phyloP scores from a whole-genome alignment of 306 rosid species.

The Ormosia semicastrata region DNA sequence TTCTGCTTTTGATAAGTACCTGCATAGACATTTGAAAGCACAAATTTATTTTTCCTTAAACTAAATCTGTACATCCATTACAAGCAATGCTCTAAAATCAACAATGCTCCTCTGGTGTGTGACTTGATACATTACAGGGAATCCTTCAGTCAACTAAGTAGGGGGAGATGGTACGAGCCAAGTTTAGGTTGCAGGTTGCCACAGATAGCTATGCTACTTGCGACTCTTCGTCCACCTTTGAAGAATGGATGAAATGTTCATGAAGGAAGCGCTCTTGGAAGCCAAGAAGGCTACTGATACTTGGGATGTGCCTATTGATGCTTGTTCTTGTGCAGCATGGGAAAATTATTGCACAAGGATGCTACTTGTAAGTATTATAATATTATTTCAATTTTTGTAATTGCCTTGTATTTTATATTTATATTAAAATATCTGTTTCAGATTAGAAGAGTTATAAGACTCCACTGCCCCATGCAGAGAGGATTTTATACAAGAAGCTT shows the following conservation, averaged over 20 bases:
- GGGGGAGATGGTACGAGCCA: slow-evolving; percentile 96
- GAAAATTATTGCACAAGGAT: too few relatives aligned
- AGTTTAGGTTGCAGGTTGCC: slow-evolving; percentile 65
- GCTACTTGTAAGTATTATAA: too few relatives aligned
- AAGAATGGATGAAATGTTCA: background rate
- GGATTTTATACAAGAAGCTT: too few relatives aligned
- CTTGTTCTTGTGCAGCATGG: too few relatives aligned
- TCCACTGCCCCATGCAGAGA: too few relatives aligned
- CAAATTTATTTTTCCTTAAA: background rate
- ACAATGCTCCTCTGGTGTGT: background rate
- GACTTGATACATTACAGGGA: slow-evolving; percentile 50
- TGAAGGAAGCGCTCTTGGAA: too few relatives aligned
- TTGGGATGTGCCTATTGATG: too few relatives aligned
- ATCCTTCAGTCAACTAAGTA: slow-evolving; percentile 86
- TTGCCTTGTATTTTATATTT: too few relatives aligned
- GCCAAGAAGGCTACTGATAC: too few relatives aligned
- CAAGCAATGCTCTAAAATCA: background rate
- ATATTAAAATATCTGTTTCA: too few relatives aligned
- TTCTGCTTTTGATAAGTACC: background rate
- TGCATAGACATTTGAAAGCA: background rate
- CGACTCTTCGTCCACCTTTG: slow-evolving; percentile 76
- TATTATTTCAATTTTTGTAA: too few relatives aligned
- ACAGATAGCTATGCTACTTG: slow-evolving; percentile 80
- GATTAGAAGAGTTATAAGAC: too few relatives aligned
- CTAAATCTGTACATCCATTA: background rate